Evolutionary conservation across 139 green algal species (phyloP).

Genomic region (Volvox reticuliferus): DNA sequence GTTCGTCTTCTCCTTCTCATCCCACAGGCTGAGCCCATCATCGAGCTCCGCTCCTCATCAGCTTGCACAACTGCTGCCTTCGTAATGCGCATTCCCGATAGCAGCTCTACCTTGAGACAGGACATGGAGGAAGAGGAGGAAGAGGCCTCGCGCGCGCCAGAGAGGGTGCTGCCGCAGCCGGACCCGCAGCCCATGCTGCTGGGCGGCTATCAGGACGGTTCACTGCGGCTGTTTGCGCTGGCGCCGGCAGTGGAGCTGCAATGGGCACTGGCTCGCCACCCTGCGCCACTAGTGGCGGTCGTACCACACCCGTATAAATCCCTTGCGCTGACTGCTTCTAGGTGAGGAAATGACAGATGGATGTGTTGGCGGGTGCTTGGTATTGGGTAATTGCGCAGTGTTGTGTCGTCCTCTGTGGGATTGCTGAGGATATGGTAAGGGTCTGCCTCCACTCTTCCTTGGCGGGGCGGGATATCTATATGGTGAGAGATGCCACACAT

Average conservation of each 20-base stretch:
- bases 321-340: slow-evolving; percentile 41
- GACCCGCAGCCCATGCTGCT: slow-evolving; percentile 38
- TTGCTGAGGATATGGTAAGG: too few relatives aligned
- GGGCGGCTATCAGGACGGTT: slow-evolving; percentile 54
- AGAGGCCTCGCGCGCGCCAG: background rate
- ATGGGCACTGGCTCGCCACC: slow-evolving; percentile 46
- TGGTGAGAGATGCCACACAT: too few relatives aligned
- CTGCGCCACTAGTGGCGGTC: slow-evolving; percentile 42
- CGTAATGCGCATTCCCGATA: background rate
- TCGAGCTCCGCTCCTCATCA: slow-evolving; percentile 43
- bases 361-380: too few relatives aligned
- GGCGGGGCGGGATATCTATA: too few relatives aligned
- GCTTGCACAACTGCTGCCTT: slow-evolving; percentile 34
- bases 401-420: too few relatives aligned
- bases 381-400: too few relatives aligned
- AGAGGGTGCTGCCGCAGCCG: background rate
- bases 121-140: background rate
- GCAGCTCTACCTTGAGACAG: background rate
- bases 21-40: slow-evolving; percentile 48
- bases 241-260: slow-evolving; percentile 21
- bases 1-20: too few relatives aligned
- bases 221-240: slow-evolving; percentile 48
- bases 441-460: too few relatives aligned
- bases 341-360: background rate
- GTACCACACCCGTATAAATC: slow-evolving; percentile 38